These are phyloP conservation scores for Thalassiosira hispida DNA, from an alignment of 352 stramenopile species.

Conservation along the genomic window DNA sequence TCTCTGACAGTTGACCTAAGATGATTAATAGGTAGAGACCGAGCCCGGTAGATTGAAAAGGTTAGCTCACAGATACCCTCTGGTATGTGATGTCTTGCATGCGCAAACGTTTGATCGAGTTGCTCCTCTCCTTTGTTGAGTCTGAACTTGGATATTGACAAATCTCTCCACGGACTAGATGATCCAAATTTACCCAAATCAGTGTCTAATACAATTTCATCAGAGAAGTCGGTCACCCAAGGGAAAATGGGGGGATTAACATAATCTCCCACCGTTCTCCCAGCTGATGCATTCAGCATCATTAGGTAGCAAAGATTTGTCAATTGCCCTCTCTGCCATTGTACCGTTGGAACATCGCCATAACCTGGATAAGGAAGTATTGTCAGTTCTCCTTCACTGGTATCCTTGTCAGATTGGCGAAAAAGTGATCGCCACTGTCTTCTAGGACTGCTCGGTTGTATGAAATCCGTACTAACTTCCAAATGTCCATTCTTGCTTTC, in stretches of 20 bases:
- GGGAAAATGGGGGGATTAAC: constrained; percentile 93
- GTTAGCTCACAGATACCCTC: constrained; percentile 96
- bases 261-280: constrained; percentile 83
- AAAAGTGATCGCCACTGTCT: constrained; percentile 40
- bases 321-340: constrained; percentile 46
- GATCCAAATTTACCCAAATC: constrained; percentile 5
- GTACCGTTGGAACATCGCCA: constrained; percentile 26
- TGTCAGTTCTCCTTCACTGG: neutral
- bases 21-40: constrained; percentile 89
- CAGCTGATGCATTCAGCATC: constrained; percentile 48
- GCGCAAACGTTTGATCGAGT: constrained; percentile 89
- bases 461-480: neutral
- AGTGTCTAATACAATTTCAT: constrained; percentile 28
- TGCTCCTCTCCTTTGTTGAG: constrained; percentile 94
- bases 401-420: neutral
- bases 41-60: constrained; percentile 94
- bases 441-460: neutral
- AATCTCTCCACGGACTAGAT: constrained; percentile 36
- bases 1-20: constrained; percentile 89
- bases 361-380: constrained; percentile 53
- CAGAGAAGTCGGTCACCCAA: constrained; percentile 93
- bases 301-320: constrained; percentile 51
- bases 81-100: constrained; percentile 90
- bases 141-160: constrained; percentile 90
- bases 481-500: neutral